These are phyloP conservation scores for Dimargaris cristalligena DNA, from an alignment of 192 early-diverging fungal genomes.

Conservation along the genomic window DNA sequence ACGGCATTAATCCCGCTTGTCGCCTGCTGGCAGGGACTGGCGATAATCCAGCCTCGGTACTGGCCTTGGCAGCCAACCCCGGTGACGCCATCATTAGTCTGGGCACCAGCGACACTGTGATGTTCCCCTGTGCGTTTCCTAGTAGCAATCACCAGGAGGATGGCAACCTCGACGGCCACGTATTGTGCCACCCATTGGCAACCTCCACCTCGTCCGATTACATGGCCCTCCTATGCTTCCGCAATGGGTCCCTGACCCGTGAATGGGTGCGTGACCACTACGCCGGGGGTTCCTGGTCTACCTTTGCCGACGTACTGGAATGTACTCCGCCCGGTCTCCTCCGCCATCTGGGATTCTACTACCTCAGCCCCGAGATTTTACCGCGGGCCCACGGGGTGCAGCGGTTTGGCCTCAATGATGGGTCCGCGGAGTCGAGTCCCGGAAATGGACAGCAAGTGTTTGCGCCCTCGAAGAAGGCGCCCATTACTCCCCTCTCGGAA, in stretches of 20 bases:
- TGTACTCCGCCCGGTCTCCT: background rate
- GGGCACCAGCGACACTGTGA: background rate
- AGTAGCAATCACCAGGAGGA: background rate
- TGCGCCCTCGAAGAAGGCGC: background rate
- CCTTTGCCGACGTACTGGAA: background rate
- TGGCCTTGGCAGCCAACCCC: background rate
- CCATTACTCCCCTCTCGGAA: background rate
- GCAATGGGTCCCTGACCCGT: background rate
- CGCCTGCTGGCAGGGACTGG: background rate
- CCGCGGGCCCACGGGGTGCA: background rate
- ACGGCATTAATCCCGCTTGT: background rate
- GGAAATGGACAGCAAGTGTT: too few relatives aligned
- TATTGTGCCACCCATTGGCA: slow-evolving; percentile 2
- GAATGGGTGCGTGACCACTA: background rate
- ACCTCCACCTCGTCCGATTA: background rate
- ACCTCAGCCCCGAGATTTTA: background rate
- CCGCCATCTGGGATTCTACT: background rate
- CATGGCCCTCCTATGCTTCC: background rate
- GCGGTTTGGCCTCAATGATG: background rate
- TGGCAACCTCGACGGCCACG: background rate
- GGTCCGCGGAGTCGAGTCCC: background rate
- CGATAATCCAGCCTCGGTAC: background rate
- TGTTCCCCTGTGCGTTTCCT: too few relatives aligned
- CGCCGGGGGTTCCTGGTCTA: background rate
- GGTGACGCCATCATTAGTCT: background rate